phyloP scores from a whole-genome alignment of 2,329 filamentous ascomycete species.

The Fusarium sp. region DNA sequence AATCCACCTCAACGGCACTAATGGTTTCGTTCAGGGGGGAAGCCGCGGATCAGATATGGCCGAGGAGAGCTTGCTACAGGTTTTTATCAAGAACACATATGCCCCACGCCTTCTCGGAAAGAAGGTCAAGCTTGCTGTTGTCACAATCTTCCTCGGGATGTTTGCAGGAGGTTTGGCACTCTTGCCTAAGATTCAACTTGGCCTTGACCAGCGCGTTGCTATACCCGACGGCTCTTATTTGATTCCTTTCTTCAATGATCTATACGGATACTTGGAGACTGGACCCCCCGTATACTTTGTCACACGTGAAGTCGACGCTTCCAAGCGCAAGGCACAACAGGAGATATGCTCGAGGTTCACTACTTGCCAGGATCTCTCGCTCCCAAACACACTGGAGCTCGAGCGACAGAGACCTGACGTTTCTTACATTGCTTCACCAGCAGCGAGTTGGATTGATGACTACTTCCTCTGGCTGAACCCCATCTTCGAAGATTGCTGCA shows the following conservation, averaged over 20 bases:
- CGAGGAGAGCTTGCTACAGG: conserved; percentile 85
- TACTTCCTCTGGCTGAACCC: conserved; percentile 98
- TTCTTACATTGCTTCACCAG: conserved; percentile 87
- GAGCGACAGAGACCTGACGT: conserved; percentile 90
- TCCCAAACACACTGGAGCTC: conserved; percentile 91
- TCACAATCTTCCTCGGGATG: conserved; percentile 86
- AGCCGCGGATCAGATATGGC: conserved; percentile 76
- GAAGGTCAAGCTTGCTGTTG: conserved; percentile 79
- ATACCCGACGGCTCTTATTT: conserved; percentile 94
- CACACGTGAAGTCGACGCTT: conserved; percentile 82
- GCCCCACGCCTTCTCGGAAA: conserved; percentile 84
- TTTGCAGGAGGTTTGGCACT: conserved; percentile 88
- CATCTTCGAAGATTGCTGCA: conserved; percentile 75
- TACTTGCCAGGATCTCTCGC: conserved; percentile 83
- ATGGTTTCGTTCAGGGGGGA: conserved; percentile 67
- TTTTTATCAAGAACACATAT: conserved; percentile 90
- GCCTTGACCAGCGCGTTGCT: conserved; percentile 93
- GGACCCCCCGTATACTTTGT: conserved; percentile 98
- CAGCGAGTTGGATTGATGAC: conserved; percentile 97
- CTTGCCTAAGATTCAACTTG: conserved; percentile 85
- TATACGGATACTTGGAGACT: conserved; percentile 90
- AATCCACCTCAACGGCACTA: conserved; percentile 69
- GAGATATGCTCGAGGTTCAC: conserved; percentile 92
- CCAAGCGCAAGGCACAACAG: conserved; percentile 79
- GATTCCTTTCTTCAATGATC: conserved; percentile 95